Evolutionary conservation across 108 stramenopile genomes (phyloP), one percentile per base, ranked within the genome.

Genomic region (Aureococcus anophagefferens): DNA sequence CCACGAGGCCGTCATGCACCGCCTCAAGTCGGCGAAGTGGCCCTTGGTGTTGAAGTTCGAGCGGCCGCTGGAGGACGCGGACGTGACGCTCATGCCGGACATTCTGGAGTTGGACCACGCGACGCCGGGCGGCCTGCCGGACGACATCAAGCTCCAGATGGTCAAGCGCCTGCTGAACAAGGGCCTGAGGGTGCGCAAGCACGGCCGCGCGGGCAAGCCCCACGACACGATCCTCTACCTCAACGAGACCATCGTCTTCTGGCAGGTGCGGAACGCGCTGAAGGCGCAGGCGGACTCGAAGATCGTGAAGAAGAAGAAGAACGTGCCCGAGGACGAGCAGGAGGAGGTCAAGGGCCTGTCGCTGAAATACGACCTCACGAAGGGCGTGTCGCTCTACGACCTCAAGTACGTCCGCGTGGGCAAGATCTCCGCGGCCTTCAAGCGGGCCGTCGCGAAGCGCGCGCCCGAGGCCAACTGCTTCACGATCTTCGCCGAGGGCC

Each of bases 381-480:
- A 30, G 34, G 68, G 73, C 40, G 69, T 75, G 63, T 31, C 68
- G 32, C 68, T 75, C 29, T 75, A 75, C 73, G 69, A 68, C 30
- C 74, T 75, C 30, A 73, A 67, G 72, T 74, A 73, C 68, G 74
- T 73, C 21, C 35, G 32, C 21, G 73, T 40, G 73, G 74, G 74
- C 30, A 75, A 75, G 74, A 4, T 73, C 1, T 74, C 72, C 25
- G 29, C 73, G 37, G 33, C 74, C 16, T 18, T 75, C 65, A 66
- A 66, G 64, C 40, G 40, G 9, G 68, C 30, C 31, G 34, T 67
- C 36, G 72, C 67, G 36, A 65, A 73, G 51, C 4, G 25, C 33
- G 44, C 51, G 15, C 29, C 66, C 36, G 72, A 73, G 14, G 74
- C 68, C 36, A 30, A 66, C 5, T 75, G 74, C 68, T 75, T 75